A percentile compares a stretch with the other conserved stretches of the same genome.
Conservation (phyloP, 768 basidiomycete species). For the Boletus sp. region DNA sequence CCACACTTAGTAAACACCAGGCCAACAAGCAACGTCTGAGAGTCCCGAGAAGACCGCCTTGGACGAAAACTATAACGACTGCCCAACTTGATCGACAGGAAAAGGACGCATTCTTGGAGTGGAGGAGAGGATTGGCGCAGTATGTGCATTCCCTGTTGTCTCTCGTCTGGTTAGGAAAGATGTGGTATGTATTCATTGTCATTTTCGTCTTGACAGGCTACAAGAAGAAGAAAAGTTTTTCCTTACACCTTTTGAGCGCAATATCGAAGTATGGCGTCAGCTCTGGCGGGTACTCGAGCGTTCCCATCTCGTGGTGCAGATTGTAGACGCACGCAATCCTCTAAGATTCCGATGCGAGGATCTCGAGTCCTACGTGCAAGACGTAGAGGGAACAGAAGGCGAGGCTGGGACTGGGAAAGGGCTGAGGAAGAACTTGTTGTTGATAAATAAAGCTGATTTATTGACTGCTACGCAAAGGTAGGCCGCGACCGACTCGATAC, state of each 20-base stretch:
- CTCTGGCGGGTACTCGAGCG: constrained; percentile 96
- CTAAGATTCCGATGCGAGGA: constrained; percentile 90
- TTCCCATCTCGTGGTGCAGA: constrained; percentile 91
- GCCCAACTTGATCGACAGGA: constrained; percentile 85
- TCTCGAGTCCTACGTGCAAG: constrained; percentile 78
- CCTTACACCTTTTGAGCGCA: constrained; percentile 96
- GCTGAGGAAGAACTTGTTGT: constrained; percentile 68
- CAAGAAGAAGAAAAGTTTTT: constrained; percentile 85
- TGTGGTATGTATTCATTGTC: background rate
- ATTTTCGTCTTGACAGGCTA: constrained; percentile 45
- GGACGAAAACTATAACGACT: constrained; percentile 78
- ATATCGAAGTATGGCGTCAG: constrained; percentile 97
- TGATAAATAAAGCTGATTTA: constrained; percentile 96
- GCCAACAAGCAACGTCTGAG: constrained; percentile 72
- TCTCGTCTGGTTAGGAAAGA: background rate
- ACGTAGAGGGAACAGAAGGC: constrained; percentile 80
- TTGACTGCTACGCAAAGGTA: constrained; percentile 85
- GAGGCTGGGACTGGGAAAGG: constrained; percentile 74
- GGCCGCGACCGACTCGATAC: constrained; percentile 6
- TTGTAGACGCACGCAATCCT: constrained; percentile 95
- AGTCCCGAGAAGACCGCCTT: constrained; percentile 86
- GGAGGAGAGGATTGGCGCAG: constrained; percentile 91
- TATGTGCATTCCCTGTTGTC: constrained; percentile 39
- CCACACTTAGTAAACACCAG: constrained; percentile 66
- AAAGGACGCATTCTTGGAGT: constrained; percentile 85